Base-by-base conservation (phyloP, 225 moss, liverwort and hornwort species). In the Climacium dendroides region DNA sequence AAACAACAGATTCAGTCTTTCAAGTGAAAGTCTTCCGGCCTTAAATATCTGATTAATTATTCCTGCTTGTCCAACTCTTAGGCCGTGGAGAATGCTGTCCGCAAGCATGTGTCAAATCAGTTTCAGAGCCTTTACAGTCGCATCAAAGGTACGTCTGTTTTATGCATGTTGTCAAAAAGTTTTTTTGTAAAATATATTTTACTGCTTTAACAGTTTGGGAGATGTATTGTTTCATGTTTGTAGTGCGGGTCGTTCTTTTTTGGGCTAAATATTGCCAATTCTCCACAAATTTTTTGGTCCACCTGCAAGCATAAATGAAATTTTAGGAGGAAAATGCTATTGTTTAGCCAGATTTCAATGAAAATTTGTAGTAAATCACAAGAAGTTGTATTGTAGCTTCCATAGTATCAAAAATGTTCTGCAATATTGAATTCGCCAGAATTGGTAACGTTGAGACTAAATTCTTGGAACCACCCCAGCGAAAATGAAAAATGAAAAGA, bases 21-120 rank as follows among this genome's bases (percentile, higher is more conserved):
- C 63, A 57, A 74, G 50, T 83, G 76, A 79, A 62, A 60, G 47
- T 74, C 76, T 80, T 85, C 26, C n/a, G 34, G 62, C 52, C 35
- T 86, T 16, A 35, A 60, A 50, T 61, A 61, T 62, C 82, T 63
- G 48, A 80, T 88, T 50, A 76, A 48, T 82, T 85, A 87, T 61
- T 53, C 71, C 53, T 87, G 70, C 71, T 85, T 89, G 88, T 89
- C 71, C 50, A 66, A 76, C 80, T 87, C 61, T 86, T 91, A 97
- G 97, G 94, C 95, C 77, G 95, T 99, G 83, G 96, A 97, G 91
- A 90, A 90, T 91, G 94, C 95, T 79, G 94, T 96, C 78, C 95
- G 92, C 88, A 94, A 95, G 88, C 95, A 97, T 87, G 95, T 99
- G 70, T 80, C 85, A 73, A 92, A 91, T 55, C 92, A 94, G 90